These are phyloP conservation scores for Alternaria postmessia DNA, from an alignment of 2,329 filamentous ascomycete species.

Conservation along the genomic window DNA sequence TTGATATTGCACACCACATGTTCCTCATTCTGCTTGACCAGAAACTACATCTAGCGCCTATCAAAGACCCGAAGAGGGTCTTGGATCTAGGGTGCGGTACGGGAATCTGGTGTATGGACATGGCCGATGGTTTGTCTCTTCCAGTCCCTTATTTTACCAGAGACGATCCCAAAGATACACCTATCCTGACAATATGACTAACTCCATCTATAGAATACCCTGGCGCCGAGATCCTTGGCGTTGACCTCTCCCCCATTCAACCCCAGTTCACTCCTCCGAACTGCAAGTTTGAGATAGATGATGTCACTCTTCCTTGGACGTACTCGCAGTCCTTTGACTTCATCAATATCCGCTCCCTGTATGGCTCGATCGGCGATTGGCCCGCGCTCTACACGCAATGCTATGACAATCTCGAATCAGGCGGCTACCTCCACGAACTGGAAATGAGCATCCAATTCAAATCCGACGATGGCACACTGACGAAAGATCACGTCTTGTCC, in stretches of 20 bases:
- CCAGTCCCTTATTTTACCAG: not conserved
- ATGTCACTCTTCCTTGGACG: conserved; percentile 52
- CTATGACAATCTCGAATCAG: conserved; percentile 40
- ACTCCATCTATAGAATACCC: conserved; percentile 20
- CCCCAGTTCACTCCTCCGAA: conserved; percentile 56
- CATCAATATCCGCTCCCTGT: conserved; percentile 55
- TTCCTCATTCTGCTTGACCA: conserved; percentile 33
- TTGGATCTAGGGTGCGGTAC: conserved; percentile 40
- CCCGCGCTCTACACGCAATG: conserved; percentile 46
- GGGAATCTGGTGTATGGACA: conserved; percentile 43
- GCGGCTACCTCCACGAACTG: conserved; percentile 52
- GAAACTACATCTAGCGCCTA: conserved; percentile 35
- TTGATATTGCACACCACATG: conserved; percentile 41
- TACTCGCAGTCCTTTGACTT: conserved; percentile 48
- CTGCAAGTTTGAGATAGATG: conserved; percentile 57
- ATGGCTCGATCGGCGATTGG: conserved; percentile 56
- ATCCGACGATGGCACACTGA: conserved; percentile 50
- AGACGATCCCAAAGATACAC: not conserved
- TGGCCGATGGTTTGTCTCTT: conserved; percentile 28
- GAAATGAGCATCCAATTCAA: conserved; percentile 53
- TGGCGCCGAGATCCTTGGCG: conserved; percentile 53
- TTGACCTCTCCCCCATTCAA: conserved; percentile 59
- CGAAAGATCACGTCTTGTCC: conserved; percentile 37
- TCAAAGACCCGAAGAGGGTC: conserved; percentile 27
- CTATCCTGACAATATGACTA: not conserved